Percentiles rank a stretch among this genome's conserved stretches.
Conservation (phyloP, 106 monocot species). For the Allium fistulosum region DNA sequence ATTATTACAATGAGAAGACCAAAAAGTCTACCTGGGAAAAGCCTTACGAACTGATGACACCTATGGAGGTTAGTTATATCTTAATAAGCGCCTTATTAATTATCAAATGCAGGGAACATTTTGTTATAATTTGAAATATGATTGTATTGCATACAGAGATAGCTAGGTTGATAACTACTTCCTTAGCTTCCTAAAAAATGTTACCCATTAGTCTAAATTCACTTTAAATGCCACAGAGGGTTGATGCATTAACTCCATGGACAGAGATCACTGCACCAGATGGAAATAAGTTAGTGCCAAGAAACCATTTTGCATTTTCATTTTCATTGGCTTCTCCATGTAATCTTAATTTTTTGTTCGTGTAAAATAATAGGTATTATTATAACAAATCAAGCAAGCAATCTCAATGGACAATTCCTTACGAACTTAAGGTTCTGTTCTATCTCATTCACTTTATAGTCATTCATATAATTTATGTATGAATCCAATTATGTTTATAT, state of each 20-base stretch:
- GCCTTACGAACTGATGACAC: constrained; percentile 74
- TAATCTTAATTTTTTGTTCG: neutral
- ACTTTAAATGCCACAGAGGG: constrained; percentile 37
- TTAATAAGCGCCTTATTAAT: neutral
- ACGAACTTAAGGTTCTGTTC: constrained; percentile 69
- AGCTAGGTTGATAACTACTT: no score
- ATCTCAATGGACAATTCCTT: constrained; percentile 89
- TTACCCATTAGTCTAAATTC: no score
- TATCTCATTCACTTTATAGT: neutral
- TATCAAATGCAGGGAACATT: no score
- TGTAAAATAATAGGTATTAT: constrained; percentile 53
- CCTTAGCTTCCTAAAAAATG: no score
- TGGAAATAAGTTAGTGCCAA: constrained; percentile 56
- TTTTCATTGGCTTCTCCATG: neutral
- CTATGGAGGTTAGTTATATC: constrained; percentile 53
- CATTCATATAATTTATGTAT: neutral
- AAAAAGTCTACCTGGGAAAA: constrained; percentile 84
- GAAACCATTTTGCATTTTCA: neutral
- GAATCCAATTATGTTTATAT: neutral
- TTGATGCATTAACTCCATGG: constrained; percentile 91
- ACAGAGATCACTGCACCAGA: constrained; percentile 72
- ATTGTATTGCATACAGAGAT: no score
- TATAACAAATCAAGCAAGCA: constrained; percentile 86
- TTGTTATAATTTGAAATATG: no score
- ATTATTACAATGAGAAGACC: constrained; percentile 81